Conservation (phyloP, 2,329 filamentous ascomycete species). For the Penicillium sp. region DNA sequence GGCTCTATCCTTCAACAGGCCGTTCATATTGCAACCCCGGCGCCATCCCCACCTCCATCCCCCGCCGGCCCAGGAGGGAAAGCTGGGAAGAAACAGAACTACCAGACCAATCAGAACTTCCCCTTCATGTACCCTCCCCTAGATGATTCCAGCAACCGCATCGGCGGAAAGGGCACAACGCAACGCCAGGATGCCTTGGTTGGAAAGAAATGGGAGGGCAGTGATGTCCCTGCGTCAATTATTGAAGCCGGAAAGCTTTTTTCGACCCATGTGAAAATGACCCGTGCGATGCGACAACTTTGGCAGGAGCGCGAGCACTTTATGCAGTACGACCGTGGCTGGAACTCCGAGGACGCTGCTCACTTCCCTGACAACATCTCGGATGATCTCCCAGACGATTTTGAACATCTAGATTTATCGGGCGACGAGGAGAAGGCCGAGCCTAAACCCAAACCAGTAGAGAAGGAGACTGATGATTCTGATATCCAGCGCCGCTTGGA, state of each 20-base stretch:
- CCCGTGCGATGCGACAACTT: constrained; percentile 78
- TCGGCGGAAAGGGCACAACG: constrained; percentile 78
- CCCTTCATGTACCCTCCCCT: constrained; percentile 94
- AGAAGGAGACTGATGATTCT: constrained; percentile 30
- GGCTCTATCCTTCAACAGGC: constrained; percentile 84
- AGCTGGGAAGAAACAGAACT: constrained; percentile 95
- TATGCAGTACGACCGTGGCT: constrained; percentile 84
- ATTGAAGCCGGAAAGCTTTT: constrained; percentile 91
- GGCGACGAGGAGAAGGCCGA: constrained; percentile 10
- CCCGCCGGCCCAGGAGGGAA: constrained; percentile 76
- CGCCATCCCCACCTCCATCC: constrained; percentile 87
- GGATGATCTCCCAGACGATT: constrained; percentile 36
- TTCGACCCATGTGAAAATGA: constrained; percentile 80
- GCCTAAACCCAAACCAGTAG: constrained; percentile 7
- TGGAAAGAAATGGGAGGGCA: constrained; percentile 82
- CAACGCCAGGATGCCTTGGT: constrained; percentile 71
- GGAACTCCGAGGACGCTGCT: constrained; percentile 50
- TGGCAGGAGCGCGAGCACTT: constrained; percentile 92
- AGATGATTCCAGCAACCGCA: constrained; percentile 76
- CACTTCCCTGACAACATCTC: constrained; percentile 21
- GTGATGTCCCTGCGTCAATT: constrained; percentile 83
- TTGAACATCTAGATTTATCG: constrained; percentile 25
- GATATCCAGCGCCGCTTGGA: constrained; percentile 51
- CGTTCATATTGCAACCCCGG: constrained; percentile 96
- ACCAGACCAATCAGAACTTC: constrained; percentile 97